Conservation (phyloP, 768 basidiomycete genomes). For the Pilatotrama ljubarskyi region DNA sequence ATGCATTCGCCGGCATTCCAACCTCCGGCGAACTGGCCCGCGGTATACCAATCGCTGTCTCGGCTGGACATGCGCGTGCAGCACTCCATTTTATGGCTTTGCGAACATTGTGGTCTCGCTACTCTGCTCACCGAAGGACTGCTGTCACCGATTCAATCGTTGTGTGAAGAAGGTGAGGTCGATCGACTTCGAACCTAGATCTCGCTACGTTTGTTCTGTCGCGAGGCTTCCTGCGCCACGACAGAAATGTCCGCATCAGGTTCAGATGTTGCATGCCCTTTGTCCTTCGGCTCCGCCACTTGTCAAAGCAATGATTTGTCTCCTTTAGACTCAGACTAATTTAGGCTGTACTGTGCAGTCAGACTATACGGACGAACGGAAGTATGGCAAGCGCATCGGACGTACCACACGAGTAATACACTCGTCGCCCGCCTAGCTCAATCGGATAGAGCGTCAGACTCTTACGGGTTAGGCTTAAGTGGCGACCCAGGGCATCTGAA, state of each 20-base stretch:
- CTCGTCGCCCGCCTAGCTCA: conserved; percentile 65
- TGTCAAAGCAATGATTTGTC: neutral
- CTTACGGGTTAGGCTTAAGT: conserved; percentile 36
- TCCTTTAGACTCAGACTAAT: neutral
- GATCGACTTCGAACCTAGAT: neutral
- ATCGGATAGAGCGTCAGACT: conserved; percentile 71
- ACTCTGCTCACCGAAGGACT: too few relatives aligned
- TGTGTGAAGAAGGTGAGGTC: neutral
- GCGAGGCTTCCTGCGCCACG: neutral
- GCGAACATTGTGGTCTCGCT: too few relatives aligned
- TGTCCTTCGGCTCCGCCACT: neutral
- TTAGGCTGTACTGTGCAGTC: too few relatives aligned
- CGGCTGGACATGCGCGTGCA: too few relatives aligned
- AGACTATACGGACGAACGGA: too few relatives aligned
- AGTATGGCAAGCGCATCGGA: too few relatives aligned
- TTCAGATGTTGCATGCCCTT: neutral
- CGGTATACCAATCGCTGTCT: too few relatives aligned
- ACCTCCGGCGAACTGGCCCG: neutral
- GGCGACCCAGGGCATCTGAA: conserved; percentile 43
- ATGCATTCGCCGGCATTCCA: neutral
- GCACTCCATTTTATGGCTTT: too few relatives aligned
- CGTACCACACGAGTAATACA: too few relatives aligned
- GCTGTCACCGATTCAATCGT: conserved; percentile 1
- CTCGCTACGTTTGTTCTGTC: neutral
- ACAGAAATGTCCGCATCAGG: neutral